These are phyloP conservation scores for Erysimum cheiranthoides DNA, from an alignment of 345 rosid genomes.

Conservation along the genomic window DNA sequence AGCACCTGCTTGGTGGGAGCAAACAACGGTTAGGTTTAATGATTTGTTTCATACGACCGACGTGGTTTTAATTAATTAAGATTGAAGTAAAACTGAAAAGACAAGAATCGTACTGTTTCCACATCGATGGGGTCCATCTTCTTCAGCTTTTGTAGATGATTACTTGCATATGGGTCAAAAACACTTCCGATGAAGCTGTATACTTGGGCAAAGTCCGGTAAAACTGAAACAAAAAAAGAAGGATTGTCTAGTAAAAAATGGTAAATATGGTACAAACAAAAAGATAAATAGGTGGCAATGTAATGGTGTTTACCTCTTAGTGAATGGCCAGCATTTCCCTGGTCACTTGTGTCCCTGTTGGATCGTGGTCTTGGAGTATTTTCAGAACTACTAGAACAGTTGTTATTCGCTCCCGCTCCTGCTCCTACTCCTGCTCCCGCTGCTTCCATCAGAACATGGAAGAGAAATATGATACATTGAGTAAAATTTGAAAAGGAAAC, in stretches of 20 bases:
- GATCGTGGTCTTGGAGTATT: conserved; percentile 58
- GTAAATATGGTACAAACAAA: conserved; percentile 2
- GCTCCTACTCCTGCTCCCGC: conserved; percentile 55
- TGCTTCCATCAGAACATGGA: conserved; percentile 26
- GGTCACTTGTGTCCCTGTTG: conserved; percentile 54
- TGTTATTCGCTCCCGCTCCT: conserved; percentile 48
- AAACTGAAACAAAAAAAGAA: conserved; percentile 59
- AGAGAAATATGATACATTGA: conserved; percentile 7
- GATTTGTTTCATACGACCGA: conserved; percentile 19
- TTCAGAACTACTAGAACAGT: conserved; percentile 72
- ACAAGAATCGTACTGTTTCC: conserved; percentile 68
- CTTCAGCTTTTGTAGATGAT: conserved; percentile 82
- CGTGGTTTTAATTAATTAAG: conserved; percentile 7
- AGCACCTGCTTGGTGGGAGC: conserved; percentile 71
- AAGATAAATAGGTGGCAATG: background rate
- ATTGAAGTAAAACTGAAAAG: conserved; percentile 25
- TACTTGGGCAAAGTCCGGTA: conserved; percentile 87
- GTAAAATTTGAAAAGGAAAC: background rate
- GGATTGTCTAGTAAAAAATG: conserved; percentile 14
- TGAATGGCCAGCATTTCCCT: conserved; percentile 56
- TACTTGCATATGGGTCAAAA: conserved; percentile 70
- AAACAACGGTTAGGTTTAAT: conserved; percentile 30
- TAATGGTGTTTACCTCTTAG: conserved; percentile 58
- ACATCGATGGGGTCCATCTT: conserved; percentile 92
- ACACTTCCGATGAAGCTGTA: conserved; percentile 88